These are phyloP conservation scores for Hebeloma cylindrosporum DNA, from an alignment of 768 basidiomycete genomes.

Conservation along the genomic window DNA sequence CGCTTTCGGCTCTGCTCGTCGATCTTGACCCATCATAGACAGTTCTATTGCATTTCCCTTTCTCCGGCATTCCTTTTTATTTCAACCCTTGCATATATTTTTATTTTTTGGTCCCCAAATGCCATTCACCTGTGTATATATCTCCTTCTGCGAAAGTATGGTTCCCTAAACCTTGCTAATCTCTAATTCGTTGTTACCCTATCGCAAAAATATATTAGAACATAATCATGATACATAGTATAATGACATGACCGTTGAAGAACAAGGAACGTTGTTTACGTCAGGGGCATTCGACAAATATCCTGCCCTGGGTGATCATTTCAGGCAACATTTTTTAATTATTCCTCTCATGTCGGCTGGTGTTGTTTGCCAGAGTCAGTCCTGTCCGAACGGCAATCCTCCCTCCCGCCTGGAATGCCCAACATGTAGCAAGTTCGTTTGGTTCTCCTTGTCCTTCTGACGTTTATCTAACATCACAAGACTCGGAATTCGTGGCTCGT, in stretches of 20 bases:
- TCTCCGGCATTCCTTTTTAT: constrained; percentile 15
- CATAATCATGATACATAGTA: too few relatives aligned
- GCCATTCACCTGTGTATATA: constrained; percentile 24
- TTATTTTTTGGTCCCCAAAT: constrained; percentile 21
- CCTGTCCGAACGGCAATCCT: constrained; percentile 80
- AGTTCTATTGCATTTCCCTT: constrained; percentile 19
- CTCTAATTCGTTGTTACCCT: neutral
- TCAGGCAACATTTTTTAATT: constrained; percentile 7
- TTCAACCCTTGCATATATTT: constrained; percentile 24
- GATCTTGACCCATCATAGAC: constrained; percentile 23
- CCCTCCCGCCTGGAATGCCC: constrained; percentile 89
- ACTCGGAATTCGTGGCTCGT: constrained; percentile 78
- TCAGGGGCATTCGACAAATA: constrained; percentile 18
- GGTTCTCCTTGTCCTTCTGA: too few relatives aligned
- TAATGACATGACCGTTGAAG: too few relatives aligned
- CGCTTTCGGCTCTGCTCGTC: constrained; percentile 33
- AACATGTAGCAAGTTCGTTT: constrained; percentile 83
- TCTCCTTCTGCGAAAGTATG: constrained; percentile 20
- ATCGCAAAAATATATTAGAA: too few relatives aligned
- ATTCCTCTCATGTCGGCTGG: constrained; percentile 19
- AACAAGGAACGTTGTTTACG: constrained; percentile 14
- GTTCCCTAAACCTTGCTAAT: constrained; percentile 7
- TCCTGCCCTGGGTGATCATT: neutral
- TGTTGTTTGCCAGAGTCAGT: constrained; percentile 64
- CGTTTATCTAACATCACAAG: too few relatives aligned